Evolutionary conservation across 331 rosid species (phyloP).

Genomic region (Ulmus americana): DNA sequence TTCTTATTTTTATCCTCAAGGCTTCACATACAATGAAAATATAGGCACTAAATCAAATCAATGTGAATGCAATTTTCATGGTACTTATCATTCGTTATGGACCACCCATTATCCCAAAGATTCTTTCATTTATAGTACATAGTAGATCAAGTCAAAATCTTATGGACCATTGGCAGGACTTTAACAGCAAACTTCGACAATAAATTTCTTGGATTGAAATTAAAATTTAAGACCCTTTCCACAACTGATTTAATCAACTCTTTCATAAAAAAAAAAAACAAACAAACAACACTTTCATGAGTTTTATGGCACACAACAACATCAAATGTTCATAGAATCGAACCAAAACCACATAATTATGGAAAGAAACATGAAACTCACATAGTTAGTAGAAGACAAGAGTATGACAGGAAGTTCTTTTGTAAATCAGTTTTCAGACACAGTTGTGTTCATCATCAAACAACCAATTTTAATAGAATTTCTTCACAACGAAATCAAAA

Average conservation of each 20-base stretch:
- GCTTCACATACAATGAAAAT: not conserved
- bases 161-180: not conserved
- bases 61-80: not conserved
- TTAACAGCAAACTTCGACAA: not conserved
- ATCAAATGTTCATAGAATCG: not conserved
- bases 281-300: not conserved
- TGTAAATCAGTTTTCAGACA: too few species aligned
- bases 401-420: slow-evolving; percentile 7
- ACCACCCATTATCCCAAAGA: not conserved
- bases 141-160: not conserved
- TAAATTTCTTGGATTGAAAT: not conserved
- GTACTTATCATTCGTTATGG: not conserved
- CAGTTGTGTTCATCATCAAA: too few species aligned
- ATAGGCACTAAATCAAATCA: not conserved
- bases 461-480: too few species aligned
- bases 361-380: slow-evolving; percentile 10
- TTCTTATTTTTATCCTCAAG: not conserved
- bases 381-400: slow-evolving; percentile 14
- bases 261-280: not conserved
- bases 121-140: too few species aligned
- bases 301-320: not conserved
- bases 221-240: not conserved
- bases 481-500: too few species aligned
- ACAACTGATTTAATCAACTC: not conserved
- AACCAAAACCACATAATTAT: not conserved